Conservation (phyloP, 2,329 filamentous ascomycete genomes). For the Diplodia scrobiculata region DNA sequence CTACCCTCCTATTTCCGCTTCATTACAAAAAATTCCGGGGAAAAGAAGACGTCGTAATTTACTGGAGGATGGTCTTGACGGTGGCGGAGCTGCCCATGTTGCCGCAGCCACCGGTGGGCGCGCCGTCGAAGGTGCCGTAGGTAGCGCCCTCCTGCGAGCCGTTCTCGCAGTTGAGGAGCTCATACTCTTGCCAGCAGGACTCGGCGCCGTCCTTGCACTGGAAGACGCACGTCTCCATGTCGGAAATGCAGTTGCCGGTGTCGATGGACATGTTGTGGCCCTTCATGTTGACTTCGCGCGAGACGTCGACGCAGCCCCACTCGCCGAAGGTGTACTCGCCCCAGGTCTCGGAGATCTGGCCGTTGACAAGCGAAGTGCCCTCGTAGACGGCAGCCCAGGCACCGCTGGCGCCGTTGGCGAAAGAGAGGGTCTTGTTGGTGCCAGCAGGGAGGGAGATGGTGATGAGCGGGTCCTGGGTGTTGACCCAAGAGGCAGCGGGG, state of each 20-base stretch:
- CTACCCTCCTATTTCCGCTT: conserved; percentile 18
- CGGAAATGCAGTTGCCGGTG: conserved; percentile 46
- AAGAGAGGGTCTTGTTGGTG: conserved; percentile 44
- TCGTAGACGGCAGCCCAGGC: conserved; percentile 47
- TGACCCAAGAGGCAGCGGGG: conserved; percentile 41
- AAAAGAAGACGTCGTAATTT: conserved; percentile 16
- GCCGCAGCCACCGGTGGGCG: conserved; percentile 30
- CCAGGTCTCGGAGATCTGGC: conserved; percentile 51
- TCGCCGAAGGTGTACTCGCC: conserved; percentile 49
- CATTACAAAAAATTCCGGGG: conserved; percentile 2
- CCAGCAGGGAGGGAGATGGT: conserved; percentile 46
- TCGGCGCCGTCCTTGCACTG: conserved; percentile 43
- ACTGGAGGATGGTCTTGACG: conserved; percentile 29
- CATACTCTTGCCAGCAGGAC: conserved; percentile 38
- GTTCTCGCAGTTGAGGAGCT: conserved; percentile 32
- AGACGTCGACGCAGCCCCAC: conserved; percentile 49
- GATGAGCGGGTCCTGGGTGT: conserved; percentile 42
- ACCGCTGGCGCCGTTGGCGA: conserved; percentile 44
- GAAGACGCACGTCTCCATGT: conserved; percentile 51
- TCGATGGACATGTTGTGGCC: conserved; percentile 47
- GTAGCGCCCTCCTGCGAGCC: conserved; percentile 29
- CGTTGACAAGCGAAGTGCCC: conserved; percentile 37
- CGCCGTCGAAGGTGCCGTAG: conserved; percentile 29
- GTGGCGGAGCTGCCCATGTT: conserved; percentile 23
- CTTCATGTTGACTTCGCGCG: conserved; percentile 50